Evolutionary conservation across 352 stramenopile species (phyloP), one percentile per base, ranked within the genome.

Genomic region (Aphanomyces euteiches): DNA sequence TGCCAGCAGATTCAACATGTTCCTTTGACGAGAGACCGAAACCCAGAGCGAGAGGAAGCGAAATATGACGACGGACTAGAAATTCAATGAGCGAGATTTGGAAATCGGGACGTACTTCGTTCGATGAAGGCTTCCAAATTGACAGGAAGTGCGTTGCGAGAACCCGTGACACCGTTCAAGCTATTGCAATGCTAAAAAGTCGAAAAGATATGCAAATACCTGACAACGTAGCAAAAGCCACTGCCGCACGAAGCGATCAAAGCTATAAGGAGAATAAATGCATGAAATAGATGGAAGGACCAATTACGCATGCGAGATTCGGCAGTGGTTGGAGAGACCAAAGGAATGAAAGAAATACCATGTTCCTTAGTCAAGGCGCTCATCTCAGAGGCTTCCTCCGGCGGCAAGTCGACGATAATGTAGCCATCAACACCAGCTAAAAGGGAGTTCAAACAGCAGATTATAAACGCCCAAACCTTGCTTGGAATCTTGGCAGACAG

Each of bases 331-430:
- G 97, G 97, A 34, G 96, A 97, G 60, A 99, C 90, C 7, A 99
- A 83, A 12, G 97, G 95, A 57, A 99, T 95, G 85, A 98, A 99
- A 36, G 88, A 89, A 66, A 99, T 82, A 21, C 88, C 88, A 77
- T 97, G 76, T 63, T 91, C 89, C 56, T 90, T 85, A 66, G 95
- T 97, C 39, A 93, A 85, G 40, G 91, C 86, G 72, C 96, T 96
- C 45, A 99, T 84, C 5, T 82, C 77, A 40, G 86, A 83, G 15
- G 88, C 96, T 77, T 99, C 96, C 75, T 99, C 96, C 39, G 96
- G 96, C 50, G 96, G 95, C 58, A 99, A 74, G 81, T 99, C 97
- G 8, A 99, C 97, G 39, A 99, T 92, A 76, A 99, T 99, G 73
- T 99, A 99, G 57, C 97, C 96, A 78, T 99, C 94, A 36, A 96